Conservation (phyloP, 1,284 basidiomycete species). For the Xerocomus minutiporus region DNA sequence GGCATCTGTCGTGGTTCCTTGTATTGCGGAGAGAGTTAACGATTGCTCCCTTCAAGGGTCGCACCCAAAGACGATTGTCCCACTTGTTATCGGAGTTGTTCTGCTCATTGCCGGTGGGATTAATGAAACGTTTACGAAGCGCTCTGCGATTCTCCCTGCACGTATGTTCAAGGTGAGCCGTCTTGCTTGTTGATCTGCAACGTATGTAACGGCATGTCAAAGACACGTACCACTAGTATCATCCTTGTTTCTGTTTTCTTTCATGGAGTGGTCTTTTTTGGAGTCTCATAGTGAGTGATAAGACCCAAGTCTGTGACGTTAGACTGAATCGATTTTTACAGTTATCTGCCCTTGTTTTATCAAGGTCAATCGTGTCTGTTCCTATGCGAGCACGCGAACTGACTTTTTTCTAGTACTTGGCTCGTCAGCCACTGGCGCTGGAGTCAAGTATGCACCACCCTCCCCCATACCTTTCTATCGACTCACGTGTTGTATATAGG, state of each 20-base stretch:
- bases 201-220: slow-evolving; percentile 47
- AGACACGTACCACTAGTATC: slow-evolving; percentile 72
- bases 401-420: neutral
- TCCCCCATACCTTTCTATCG: neutral
- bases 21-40: neutral
- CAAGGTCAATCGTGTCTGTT: neutral
- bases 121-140: slow-evolving; percentile 68
- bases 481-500: slow-evolving; percentile 33
- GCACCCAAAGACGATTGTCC: slow-evolving; percentile 59
- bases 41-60: slow-evolving; percentile 25
- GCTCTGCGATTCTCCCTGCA: slow-evolving; percentile 78
- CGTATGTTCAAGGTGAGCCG: slow-evolving; percentile 60
- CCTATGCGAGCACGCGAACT: neutral
- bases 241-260: slow-evolving; percentile 60
- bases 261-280: slow-evolving; percentile 68
- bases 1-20: slow-evolving; percentile 20
- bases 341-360: slow-evolving; percentile 41
- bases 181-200: neutral
- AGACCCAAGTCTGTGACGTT: slow-evolving; percentile 1
- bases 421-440: slow-evolving; percentile 1
- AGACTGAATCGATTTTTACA: slow-evolving; percentile 15
- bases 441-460: slow-evolving; percentile 30
- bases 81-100: slow-evolving; percentile 65
- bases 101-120: slow-evolving; percentile 54
- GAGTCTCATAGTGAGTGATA: slow-evolving; percentile 28